Conservation (phyloP, 2,329 filamentous ascomycete species). For the Sclerotinia trifoliorum region DNA sequence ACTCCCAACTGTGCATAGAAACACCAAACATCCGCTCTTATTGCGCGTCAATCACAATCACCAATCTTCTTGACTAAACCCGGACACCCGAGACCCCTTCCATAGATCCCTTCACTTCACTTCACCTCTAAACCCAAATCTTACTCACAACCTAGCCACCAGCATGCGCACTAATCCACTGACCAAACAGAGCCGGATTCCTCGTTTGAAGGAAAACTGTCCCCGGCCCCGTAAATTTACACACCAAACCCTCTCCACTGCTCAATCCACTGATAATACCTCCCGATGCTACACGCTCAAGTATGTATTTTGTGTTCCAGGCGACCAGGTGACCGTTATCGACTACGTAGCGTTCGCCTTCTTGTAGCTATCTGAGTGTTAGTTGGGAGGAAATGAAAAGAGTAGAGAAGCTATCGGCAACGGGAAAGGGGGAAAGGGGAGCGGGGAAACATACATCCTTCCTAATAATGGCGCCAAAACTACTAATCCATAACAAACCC, state of each 20-base stretch:
- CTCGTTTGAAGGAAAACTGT: slow-evolving; percentile 91
- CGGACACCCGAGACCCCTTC: too few species aligned
- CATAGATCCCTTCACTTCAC: too few species aligned
- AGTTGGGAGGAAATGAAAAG: background rate
- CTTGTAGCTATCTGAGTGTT: slow-evolving; percentile 31
- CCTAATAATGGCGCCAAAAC: slow-evolving; percentile 90
- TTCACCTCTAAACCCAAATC: background rate
- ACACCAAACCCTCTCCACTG: slow-evolving; percentile 84
- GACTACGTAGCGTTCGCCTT: slow-evolving; percentile 84
- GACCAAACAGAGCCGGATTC: slow-evolving; percentile 57
- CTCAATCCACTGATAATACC: slow-evolving; percentile 87
- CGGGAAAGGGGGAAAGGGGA: background rate
- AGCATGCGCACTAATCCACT: slow-evolving; percentile 19
- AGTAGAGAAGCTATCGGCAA: background rate
- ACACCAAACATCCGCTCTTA: background rate
- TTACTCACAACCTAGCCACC: background rate
- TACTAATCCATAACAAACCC: slow-evolving; percentile 85
- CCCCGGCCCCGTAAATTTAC: slow-evolving; percentile 89
- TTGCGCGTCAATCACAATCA: background rate
- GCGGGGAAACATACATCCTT: slow-evolving; percentile 70
- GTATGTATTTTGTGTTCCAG: slow-evolving; percentile 93
- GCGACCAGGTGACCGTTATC: slow-evolving; percentile 93
- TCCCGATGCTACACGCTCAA: slow-evolving; percentile 86
- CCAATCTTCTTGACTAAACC: too few species aligned
- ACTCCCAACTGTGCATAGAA: background rate